Conservation (phyloP, 192 early-diverging fungal species). For the Mortierella claussenii region DNA sequence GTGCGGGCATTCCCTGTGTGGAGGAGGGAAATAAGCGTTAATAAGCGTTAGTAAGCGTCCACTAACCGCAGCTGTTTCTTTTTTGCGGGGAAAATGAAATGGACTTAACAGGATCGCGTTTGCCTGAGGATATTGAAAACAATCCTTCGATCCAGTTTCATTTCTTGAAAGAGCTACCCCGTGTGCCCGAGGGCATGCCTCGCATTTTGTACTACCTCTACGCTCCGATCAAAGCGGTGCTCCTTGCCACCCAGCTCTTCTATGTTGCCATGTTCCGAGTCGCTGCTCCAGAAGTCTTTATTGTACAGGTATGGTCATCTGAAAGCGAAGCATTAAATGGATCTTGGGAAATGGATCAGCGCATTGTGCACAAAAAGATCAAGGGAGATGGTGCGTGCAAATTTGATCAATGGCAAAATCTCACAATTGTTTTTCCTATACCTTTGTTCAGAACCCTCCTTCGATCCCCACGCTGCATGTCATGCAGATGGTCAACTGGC, state of each 20-base stretch:
- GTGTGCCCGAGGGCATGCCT: conserved; percentile 65
- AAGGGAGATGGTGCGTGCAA: no score
- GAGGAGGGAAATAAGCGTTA: no score
- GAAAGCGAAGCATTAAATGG: background rate
- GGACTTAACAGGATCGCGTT: conserved; percentile 25
- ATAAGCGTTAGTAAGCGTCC: no score
- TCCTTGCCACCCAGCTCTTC: conserved; percentile 70
- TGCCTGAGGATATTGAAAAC: conserved; percentile 47
- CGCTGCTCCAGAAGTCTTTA: conserved; percentile 69
- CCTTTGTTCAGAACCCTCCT: conserved; percentile 85
- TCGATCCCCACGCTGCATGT: conserved; percentile 91
- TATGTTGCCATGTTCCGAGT: conserved; percentile 68
- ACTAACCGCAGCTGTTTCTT: no score
- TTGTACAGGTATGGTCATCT: conserved; percentile 74
- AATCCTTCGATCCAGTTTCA: conserved; percentile 63
- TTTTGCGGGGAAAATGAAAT: background rate
- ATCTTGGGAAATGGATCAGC: background rate
- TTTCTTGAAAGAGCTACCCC: conserved; percentile 58
- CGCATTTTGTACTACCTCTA: conserved; percentile 70
- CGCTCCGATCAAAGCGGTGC: conserved; percentile 74
- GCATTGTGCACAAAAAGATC: background rate
- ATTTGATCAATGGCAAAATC: no score
- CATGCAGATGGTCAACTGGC: conserved; percentile 71
- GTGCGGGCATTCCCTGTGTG: no score
- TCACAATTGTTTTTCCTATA: background rate